A percentile compares a stretch with the other conserved stretches of the same genome.
phyloP scores from a whole-genome alignment of 345 rosid genomes.

The Anacardium occidentale region DNA sequence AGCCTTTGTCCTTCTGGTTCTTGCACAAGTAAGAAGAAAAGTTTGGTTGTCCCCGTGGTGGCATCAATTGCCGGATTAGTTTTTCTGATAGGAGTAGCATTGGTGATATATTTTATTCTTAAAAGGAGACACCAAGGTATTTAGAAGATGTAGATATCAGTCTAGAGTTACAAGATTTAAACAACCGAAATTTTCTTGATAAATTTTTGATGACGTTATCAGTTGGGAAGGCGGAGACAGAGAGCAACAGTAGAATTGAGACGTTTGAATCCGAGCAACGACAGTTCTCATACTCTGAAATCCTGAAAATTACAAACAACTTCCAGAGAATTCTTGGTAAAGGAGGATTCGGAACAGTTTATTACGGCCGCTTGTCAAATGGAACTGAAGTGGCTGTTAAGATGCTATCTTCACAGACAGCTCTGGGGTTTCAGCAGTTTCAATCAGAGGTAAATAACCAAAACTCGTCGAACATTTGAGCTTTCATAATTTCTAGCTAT shows the following conservation, averaged over 20 bases:
- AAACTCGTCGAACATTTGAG: too few relatives aligned
- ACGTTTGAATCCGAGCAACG: slow-evolving; percentile 12
- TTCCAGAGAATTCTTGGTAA: slow-evolving; percentile 29
- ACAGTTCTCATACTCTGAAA: slow-evolving; percentile 20
- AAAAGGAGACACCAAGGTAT: slow-evolving; percentile 21
- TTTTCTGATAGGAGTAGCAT: slow-evolving; percentile 16
- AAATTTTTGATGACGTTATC: neutral
- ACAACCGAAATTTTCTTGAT: neutral
- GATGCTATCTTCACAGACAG: slow-evolving; percentile 25
- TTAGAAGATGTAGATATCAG: neutral
- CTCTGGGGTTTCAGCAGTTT: slow-evolving; percentile 21
- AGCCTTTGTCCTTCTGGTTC: slow-evolving; percentile 37
- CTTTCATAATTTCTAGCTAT: too few relatives aligned
- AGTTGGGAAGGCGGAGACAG: neutral
- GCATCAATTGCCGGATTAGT: slow-evolving; percentile 26
- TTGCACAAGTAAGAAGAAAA: slow-evolving; percentile 35
- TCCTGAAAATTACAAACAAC: slow-evolving; percentile 27
- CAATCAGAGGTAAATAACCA: slow-evolving; percentile 25
- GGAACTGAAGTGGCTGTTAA: slow-evolving; percentile 33
- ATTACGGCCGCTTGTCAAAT: slow-evolving; percentile 24
- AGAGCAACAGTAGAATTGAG: neutral
- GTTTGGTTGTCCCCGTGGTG: slow-evolving; percentile 31
- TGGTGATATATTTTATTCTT: slow-evolving; percentile 9
- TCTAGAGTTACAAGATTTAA: neutral
- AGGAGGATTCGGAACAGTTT: slow-evolving; percentile 38